These are phyloP conservation scores for Ceratocystis papillata DNA, from an alignment of 2,329 filamentous ascomycete genomes.

Conservation along the genomic window DNA sequence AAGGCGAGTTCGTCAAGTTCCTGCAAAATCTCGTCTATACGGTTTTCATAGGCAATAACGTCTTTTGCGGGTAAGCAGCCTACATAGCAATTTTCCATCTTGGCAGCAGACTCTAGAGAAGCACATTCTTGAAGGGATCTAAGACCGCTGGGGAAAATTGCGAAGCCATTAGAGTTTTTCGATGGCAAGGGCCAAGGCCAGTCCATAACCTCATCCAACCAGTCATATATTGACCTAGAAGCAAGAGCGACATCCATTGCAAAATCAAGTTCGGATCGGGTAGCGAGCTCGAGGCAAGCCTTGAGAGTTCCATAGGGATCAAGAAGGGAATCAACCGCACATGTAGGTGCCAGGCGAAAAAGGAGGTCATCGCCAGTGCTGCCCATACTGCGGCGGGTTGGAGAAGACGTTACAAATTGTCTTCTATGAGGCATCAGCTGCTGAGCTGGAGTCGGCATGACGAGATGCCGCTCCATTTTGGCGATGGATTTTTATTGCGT, in stretches of 20 bases:
- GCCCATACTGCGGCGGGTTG: slow-evolving; percentile 34
- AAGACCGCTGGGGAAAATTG: slow-evolving; percentile 27
- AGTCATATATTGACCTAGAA: slow-evolving; percentile 59
- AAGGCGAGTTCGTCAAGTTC: slow-evolving; percentile 61
- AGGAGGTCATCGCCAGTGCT: slow-evolving; percentile 46
- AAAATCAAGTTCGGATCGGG: slow-evolving; percentile 57
- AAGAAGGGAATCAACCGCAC: slow-evolving; percentile 50
- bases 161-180: slow-evolving; percentile 44
- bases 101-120: slow-evolving; percentile 17
- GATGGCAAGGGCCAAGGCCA: slow-evolving; percentile 46
- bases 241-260: slow-evolving; percentile 59
- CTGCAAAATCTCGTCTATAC: slow-evolving; percentile 61
- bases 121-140: slow-evolving; percentile 15
- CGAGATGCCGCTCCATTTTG: slow-evolving; percentile 25
- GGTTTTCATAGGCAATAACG: slow-evolving; percentile 57
- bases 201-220: slow-evolving; percentile 58
- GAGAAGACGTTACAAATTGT: slow-evolving; percentile 36
- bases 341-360: slow-evolving; percentile 48
- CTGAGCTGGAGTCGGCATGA: slow-evolving; percentile 32
- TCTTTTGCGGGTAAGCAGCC: slow-evolving; percentile 59
- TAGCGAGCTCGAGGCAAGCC: slow-evolving; percentile 51
- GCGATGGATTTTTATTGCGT: not conserved
- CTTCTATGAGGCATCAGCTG: slow-evolving; percentile 32
- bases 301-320: slow-evolving; percentile 43
- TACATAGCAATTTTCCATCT: slow-evolving; percentile 32